Evolutionary conservation across 2,329 filamentous ascomycete genomes (phyloP), one percentile per base, ranked within the genome.

Genomic region (Neurospora crassa): DNA sequence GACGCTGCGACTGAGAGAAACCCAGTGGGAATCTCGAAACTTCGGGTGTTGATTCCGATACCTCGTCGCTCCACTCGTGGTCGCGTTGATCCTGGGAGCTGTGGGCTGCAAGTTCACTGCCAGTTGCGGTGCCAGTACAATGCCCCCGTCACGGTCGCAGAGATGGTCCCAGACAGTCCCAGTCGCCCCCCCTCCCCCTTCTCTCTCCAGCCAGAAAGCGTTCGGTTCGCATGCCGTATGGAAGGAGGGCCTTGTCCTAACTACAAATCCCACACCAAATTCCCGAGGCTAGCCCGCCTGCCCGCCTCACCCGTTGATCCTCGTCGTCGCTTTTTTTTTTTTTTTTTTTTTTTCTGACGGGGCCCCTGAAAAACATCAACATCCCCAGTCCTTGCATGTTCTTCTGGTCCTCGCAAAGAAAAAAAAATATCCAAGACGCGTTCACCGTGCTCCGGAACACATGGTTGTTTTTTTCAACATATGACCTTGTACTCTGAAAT

Each of bases 261-360:
- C 72, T 72, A 71, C 71, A 72, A 76, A 76, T 74, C 74, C 75
- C 72, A 75, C 74, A 72, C 67, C 74, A 74, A 74, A 73, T 70
- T 75, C 82, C 81, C 81, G 78, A 83, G 80, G 79, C 80, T 83
- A 82, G 81, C 80, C 81, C 81, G 81, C 83, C 82, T 84, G 81
- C 80, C 81, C 81, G 81, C 83, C 82, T 84, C 83, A 82, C 80
- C 82, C 83, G 82, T 81, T 78, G 77, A 83, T 83, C 83, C 84
- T 82, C 82, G 83, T 85, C 83, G 77, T 79, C 74, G 73, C 70
- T 71, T 72, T 71, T 69, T 69, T 69, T 72, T 69, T 69, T 72
- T n/a, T n/a, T n/a, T 71, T 72, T 71, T 69, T 69, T 69, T 72
- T 69, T 69, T 72, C 77, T 77, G 71, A 76, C 73, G 74, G 75